Evolutionary conservation across 805 yeast species (phyloP).

Genomic region (Priceomyces melissophilus): DNA sequence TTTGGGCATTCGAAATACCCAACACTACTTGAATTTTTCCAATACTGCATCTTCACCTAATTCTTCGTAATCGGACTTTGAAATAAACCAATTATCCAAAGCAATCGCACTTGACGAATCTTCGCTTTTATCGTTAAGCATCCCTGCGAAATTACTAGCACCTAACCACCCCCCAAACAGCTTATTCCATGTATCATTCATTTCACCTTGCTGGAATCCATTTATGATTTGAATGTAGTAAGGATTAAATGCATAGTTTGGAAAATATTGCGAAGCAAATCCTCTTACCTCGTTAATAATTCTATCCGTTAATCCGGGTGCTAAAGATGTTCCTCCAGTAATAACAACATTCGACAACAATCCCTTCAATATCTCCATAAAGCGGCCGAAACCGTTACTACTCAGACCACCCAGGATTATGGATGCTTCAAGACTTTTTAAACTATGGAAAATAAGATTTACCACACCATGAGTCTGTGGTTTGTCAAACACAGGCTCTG

Average conservation of each 20-base stretch:
- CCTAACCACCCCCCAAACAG: constrained; percentile 67
- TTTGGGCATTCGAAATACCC: constrained; percentile 1
- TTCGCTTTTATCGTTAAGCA: constrained; percentile 47
- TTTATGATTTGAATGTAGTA: constrained; percentile 21
- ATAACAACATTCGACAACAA: constrained; percentile 46
- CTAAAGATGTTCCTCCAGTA: constrained; percentile 58
- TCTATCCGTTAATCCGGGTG: constrained; percentile 55
- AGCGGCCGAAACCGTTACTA: constrained; percentile 26
- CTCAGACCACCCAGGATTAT: constrained; percentile 33
- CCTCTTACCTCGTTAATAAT: constrained; percentile 53
- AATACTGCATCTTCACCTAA: constrained; percentile 46
- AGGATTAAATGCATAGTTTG: constrained; percentile 37
- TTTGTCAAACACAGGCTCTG: constrained; percentile 39
- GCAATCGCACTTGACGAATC: constrained; percentile 31
- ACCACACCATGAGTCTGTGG: constrained; percentile 49
- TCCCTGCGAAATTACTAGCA: constrained; percentile 63
- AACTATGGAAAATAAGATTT: constrained; percentile 31
- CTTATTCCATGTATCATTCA: constrained; percentile 46
- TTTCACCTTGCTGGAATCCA: constrained; percentile 24
- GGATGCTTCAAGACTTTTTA: constrained; percentile 34
- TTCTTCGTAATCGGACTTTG: constrained; percentile 64
- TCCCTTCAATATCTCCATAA: constrained; percentile 37
- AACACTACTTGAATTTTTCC: constrained; percentile 30
- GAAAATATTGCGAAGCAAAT: constrained; percentile 42
- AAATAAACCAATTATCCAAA: constrained; percentile 50